Percentiles rank a stretch among this genome's conserved stretches.
phyloP scores from a whole-genome alignment of 1,139 yeast genomes.

The Yamadazyma diddensiae region DNA sequence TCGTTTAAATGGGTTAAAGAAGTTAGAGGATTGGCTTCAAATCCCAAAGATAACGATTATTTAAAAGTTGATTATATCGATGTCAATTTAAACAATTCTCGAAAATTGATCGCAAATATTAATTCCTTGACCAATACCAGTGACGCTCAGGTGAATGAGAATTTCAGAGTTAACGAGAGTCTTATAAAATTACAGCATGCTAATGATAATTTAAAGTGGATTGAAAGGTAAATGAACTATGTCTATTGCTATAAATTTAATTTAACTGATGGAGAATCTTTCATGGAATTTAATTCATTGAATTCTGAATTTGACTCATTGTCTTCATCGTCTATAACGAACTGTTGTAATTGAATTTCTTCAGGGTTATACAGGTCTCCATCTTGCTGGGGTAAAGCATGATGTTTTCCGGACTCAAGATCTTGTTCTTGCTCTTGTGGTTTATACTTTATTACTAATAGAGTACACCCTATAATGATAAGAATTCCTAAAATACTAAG shows the following conservation, averaged over 20 bases:
- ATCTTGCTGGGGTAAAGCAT: constrained; percentile 15
- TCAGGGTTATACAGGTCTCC: constrained; percentile 15
- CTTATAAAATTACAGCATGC: constrained; percentile 26
- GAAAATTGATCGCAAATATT: constrained; percentile 36
- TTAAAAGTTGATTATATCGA: constrained; percentile 45
- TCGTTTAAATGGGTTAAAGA: constrained; percentile 29
- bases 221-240: constrained; percentile 7
- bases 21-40: constrained; percentile 58
- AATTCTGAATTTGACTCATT: constrained; percentile 7
- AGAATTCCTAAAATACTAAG: constrained; percentile 68
- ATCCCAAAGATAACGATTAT: constrained; percentile 66
- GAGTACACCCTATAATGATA: constrained; percentile 66
- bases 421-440: constrained; percentile 19
- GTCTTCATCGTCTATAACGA: constrained; percentile 25
- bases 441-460: constrained; percentile 52
- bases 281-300: constrained; percentile 1
- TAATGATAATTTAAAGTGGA: constrained; percentile 29
- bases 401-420: constrained; percentile 6
- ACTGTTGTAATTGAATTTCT: constrained; percentile 24
- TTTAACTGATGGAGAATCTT: constrained; percentile 1
- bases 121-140: constrained; percentile 18
- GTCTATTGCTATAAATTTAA: constrained; percentile 1
- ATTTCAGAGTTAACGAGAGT: constrained; percentile 26
- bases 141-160: constrained; percentile 17
- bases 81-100: constrained; percentile 41